phyloP scores from a whole-genome alignment of 164 flowering plant species.

The Kalanchoe fedtschenkoi region DNA sequence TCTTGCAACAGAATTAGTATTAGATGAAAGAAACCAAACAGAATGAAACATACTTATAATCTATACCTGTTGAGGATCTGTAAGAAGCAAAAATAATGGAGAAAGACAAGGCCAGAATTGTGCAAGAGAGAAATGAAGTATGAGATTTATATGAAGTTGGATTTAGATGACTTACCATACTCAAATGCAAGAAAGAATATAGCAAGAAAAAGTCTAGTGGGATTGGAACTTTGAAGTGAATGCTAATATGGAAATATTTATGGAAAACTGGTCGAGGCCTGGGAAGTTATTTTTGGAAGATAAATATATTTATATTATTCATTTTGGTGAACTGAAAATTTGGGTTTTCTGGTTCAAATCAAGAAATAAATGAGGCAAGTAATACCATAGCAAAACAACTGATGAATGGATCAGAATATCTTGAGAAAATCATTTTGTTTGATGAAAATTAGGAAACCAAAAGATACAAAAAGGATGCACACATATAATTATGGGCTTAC shows the following conservation, averaged over 20 bases:
- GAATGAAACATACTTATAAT: too few relatives aligned
- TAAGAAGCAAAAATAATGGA: background rate
- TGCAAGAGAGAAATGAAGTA: background rate
- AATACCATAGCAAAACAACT: background rate
- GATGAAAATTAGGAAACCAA: too few relatives aligned
- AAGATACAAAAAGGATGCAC: too few relatives aligned
- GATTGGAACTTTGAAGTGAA: too few relatives aligned
- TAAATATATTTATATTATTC: background rate
- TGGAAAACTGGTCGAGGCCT: too few relatives aligned
- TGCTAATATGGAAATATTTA: too few relatives aligned
- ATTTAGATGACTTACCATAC: background rate
- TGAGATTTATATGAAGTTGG: background rate
- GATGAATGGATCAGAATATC: background rate
- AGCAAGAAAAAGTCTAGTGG: background rate
- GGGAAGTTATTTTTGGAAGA: background rate
- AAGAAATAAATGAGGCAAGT: background rate
- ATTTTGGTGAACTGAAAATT: background rate
- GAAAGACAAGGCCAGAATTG: background rate
- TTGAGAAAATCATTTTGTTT: too few relatives aligned
- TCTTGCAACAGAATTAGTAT: too few relatives aligned
- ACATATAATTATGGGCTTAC: background rate
- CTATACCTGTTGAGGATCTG: background rate
- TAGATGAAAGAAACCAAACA: too few relatives aligned
- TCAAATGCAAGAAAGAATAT: background rate
- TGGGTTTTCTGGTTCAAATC: background rate